These are phyloP conservation scores for Bonnemaisonia californica DNA, from an alignment of 31 red algal species.

Conservation along the genomic window DNA sequence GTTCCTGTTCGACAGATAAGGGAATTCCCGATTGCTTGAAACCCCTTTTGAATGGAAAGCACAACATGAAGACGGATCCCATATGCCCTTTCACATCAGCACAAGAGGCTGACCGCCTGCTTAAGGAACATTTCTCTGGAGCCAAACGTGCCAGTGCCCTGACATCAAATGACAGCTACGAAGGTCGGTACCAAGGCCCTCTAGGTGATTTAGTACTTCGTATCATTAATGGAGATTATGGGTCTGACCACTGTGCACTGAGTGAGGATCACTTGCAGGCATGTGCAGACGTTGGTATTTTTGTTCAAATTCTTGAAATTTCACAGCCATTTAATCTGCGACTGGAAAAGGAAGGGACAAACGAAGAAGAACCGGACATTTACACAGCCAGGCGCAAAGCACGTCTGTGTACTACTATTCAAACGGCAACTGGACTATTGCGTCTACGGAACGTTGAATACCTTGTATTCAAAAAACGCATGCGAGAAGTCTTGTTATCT, in stretches of 20 bases:
- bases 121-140: neutral
- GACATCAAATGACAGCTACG: neutral
- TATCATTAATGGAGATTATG: slow-evolving; percentile 4
- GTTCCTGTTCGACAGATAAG: neutral
- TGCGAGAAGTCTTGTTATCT: slow-evolving; percentile 5
- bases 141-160: neutral
- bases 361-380: neutral
- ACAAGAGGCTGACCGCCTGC: no score
- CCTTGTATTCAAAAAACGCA: slow-evolving; percentile 4
- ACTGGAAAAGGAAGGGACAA: neutral
- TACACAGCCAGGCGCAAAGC: neutral
- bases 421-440: neutral
- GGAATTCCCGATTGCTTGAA: neutral
- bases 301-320: neutral
- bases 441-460: neutral
- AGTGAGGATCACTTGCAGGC: neutral
- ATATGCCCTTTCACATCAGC: neutral
- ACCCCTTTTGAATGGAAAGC: neutral
- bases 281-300: neutral
- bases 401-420: slow-evolving; percentile 6
- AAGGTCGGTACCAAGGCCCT: neutral
- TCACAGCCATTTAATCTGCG: neutral
- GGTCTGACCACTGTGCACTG: slow-evolving; percentile 1
- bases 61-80: no score
- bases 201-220: neutral